Conservation (phyloP, 2,329 filamentous ascomycete species). For the Colletotrichum gloeosporioides region DNA sequence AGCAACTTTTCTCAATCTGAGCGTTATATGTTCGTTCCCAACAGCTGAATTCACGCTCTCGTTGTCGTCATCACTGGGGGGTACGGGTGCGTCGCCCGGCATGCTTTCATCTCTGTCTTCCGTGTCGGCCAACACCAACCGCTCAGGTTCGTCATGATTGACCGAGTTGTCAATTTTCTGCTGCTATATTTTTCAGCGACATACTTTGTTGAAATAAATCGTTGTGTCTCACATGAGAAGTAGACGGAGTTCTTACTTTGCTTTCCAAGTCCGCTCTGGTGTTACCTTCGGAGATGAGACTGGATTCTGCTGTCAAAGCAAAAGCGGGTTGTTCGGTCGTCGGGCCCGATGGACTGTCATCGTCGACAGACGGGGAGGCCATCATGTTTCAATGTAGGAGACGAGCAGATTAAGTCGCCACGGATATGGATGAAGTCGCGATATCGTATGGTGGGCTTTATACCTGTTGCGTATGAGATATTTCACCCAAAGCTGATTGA, state of each 20-base stretch:
- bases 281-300: not conserved
- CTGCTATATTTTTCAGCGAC: too few species aligned
- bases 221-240: not conserved
- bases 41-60: not conserved
- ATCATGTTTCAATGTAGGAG: too few species aligned
- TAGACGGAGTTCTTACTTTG: not conserved
- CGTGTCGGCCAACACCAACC: too few species aligned
- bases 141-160: too few species aligned
- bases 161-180: too few species aligned
- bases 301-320: not conserved
- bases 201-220: too few species aligned
- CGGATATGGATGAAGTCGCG: too few species aligned
- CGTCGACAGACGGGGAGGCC: too few species aligned
- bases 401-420: too few species aligned
- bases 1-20: not conserved
- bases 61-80: not conserved
- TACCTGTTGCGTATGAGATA: too few species aligned
- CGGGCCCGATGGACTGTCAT: not conserved
- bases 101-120: too few species aligned
- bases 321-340: not conserved
- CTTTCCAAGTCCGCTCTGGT: not conserved
- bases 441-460: too few species aligned
- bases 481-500: not conserved
- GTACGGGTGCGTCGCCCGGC: not conserved
- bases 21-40: not conserved